Base-by-base conservation (phyloP, 352 stramenopile genomes). In the Hyaloperonospora brassicae region DNA sequence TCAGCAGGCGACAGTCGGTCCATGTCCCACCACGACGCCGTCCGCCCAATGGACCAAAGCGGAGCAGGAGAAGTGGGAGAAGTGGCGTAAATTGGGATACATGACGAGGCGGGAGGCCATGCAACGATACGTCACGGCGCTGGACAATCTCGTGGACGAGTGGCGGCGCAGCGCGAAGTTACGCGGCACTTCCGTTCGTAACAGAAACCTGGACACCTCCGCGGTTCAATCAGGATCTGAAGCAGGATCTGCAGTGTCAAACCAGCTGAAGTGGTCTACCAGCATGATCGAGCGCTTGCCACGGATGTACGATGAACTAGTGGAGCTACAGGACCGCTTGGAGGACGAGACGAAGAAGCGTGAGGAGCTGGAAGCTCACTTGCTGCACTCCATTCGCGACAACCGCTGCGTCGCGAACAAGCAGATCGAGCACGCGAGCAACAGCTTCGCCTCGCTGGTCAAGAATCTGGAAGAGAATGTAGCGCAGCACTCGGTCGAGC, bases 111-210 rank as follows among this genome's bases (percentile, higher is more conserved):
- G 89, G 39, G 75, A 87, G 50, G 82, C 82, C 54, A 93, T 89
- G 82, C 81, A 83, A 51, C 62, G 69, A 11, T 93, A 90, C 66
- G 89, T 73, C 9, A 80, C 69, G 14, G 71, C 66, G 31, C 68
- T 93, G 17, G 82, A 93, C 54, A 87, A 87, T 50, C 58, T 90
- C 17, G 79, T 93, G 53, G 79, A 93, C 53, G 77, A 88, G 59
- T 93, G 79, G 79, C 72, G 79, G 31, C 79, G 77, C 49, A 85
- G 68, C 21, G 69, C 78, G 4, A 80, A 65, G 45, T 30, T 80
- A 17, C 65, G 51, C 22, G 52, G 23, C 31, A 57, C 34, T 38
- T 55, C 43, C 1, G 31, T 53, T 13, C 30, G 47, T 21, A 23
- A 47, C 9, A 64, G 45, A 8, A 44, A 11, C 14, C 1, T 44